Conservation (phyloP, 352 stramenopile species). For the Phytophthora nicotianae region DNA sequence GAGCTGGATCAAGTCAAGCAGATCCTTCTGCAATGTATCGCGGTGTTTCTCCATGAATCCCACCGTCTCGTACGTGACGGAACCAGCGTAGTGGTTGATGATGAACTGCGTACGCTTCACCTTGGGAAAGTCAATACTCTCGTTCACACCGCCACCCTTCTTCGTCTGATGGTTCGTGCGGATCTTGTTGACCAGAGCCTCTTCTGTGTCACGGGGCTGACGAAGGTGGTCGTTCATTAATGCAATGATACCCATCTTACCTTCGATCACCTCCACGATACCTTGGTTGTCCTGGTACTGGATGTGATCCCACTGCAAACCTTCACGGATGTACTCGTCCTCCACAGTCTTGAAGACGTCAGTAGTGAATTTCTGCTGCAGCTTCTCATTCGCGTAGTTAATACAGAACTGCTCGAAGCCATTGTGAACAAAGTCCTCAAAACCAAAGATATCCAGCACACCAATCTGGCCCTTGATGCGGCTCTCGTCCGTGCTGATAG, state of each 20-base stretch:
- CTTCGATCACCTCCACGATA: constrained; percentile 97
- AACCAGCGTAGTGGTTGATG: constrained; percentile 95
- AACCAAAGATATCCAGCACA: constrained; percentile 99
- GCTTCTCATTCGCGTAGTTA: constrained; percentile 93
- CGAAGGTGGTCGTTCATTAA: constrained; percentile 90
- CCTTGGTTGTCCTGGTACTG: constrained; percentile 99
- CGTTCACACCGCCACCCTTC: constrained; percentile 61
- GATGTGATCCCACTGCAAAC: constrained; percentile 98
- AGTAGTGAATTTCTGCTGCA: constrained; percentile 93
- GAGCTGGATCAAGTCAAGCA: constrained; percentile 89
- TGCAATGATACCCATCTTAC: constrained; percentile 87
- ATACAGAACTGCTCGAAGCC: constrained; percentile 94
- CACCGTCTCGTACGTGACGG: constrained; percentile 93
- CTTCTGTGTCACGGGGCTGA: constrained; percentile 85
- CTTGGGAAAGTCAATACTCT: constrained; percentile 87
- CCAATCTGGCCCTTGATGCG: constrained; percentile 88
- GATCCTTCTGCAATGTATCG: constrained; percentile 94
- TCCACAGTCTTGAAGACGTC: constrained; percentile 98
- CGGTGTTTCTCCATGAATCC: constrained; percentile 98
- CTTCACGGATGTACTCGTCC: constrained; percentile 97
- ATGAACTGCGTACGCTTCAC: constrained; percentile 94
- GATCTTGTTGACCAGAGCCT: constrained; percentile 90
- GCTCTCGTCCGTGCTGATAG: constrained; percentile 82
- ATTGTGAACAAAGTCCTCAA: constrained; percentile 97
- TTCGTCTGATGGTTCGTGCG: constrained; percentile 84